A percentile compares a stretch with the other conserved stretches of the same genome.
phyloP scores from a whole-genome alignment of 2,329 filamentous ascomycete species.

The Penicillium sp. region DNA sequence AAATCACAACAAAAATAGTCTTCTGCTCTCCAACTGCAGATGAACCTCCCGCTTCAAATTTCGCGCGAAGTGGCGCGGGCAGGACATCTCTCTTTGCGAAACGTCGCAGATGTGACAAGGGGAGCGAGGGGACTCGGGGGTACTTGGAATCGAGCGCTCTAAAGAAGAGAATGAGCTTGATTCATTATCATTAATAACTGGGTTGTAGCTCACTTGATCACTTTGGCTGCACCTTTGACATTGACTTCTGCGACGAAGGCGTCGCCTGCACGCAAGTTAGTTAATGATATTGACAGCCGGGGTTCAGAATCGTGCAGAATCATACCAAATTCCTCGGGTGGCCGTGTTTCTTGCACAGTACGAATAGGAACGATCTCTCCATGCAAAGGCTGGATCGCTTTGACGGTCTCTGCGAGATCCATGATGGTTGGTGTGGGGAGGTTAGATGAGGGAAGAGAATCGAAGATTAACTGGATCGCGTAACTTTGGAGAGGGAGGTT shows the following conservation, averaged over 20 bases:
- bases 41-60: slow-evolving; percentile 20
- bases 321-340: slow-evolving; percentile 44
- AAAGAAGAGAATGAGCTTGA: neutral
- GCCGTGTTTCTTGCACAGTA: slow-evolving; percentile 45
- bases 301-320: neutral
- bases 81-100: slow-evolving; percentile 40
- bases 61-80: slow-evolving; percentile 29
- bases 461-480: neutral
- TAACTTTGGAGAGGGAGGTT: neutral
- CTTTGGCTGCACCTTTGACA: slow-evolving; percentile 45
- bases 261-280: slow-evolving; percentile 34
- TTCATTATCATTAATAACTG: neutral
- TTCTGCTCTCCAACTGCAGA: slow-evolving; percentile 14
- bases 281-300: neutral
- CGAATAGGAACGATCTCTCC: slow-evolving; percentile 42
- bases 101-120: slow-evolving; percentile 42
- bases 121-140: slow-evolving; percentile 33
- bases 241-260: slow-evolving; percentile 48
- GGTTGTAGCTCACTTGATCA: slow-evolving; percentile 39
- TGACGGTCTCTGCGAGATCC: slow-evolving; percentile 25
- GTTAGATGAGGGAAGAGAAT: neutral
- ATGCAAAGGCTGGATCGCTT: slow-evolving; percentile 29
- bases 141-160: slow-evolving; percentile 43
- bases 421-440: slow-evolving; percentile 11
- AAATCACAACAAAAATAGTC: slow-evolving; percentile 44